Conservation (phyloP, 2,329 filamentous ascomycete species). For the Aureobasidium sp. region DNA sequence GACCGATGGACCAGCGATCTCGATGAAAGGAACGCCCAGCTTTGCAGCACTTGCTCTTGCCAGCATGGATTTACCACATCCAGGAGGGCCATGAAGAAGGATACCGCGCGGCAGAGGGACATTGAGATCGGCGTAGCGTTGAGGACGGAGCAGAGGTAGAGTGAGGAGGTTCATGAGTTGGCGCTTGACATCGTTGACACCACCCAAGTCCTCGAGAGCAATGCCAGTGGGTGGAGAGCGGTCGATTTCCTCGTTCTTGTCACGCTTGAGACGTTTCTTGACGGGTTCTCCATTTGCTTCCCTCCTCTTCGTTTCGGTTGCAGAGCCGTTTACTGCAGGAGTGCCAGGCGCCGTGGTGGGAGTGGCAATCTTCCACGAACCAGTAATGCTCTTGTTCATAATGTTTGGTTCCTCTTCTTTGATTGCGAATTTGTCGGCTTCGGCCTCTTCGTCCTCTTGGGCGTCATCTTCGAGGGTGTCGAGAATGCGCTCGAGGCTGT, state of each 20-base stretch:
- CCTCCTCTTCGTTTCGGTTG: constrained; percentile 41
- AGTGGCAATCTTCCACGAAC: constrained; percentile 44
- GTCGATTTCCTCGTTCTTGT: constrained; percentile 39
- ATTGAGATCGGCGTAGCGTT: constrained; percentile 58
- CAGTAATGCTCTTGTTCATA: constrained; percentile 60
- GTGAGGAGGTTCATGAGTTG: constrained; percentile 65
- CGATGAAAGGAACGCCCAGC: constrained; percentile 69
- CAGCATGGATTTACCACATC: constrained; percentile 81
- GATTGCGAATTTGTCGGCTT: constrained; percentile 37
- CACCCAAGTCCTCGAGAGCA: constrained; percentile 65
- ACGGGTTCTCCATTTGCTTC: constrained; percentile 59
- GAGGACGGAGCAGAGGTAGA: constrained; percentile 62
- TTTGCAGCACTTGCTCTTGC: constrained; percentile 72
- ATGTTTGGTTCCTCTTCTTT: constrained; percentile 41
- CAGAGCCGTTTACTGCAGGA: constrained; percentile 18
- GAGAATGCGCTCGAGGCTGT: constrained; percentile 76
- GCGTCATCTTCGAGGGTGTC: constrained; percentile 62
- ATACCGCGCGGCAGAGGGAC: constrained; percentile 68
- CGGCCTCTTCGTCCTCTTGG: constrained; percentile 47
- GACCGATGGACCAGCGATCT: constrained; percentile 73
- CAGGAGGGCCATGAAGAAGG: constrained; percentile 73
- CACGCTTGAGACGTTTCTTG: constrained; percentile 55
- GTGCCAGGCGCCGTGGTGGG: constrained; percentile 25
- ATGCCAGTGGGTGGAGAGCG: constrained; percentile 58
- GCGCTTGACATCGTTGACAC: constrained; percentile 64